These are phyloP conservation scores for Biancaea sappan DNA, from an alignment of 306 rosid species.

Conservation along the genomic window DNA sequence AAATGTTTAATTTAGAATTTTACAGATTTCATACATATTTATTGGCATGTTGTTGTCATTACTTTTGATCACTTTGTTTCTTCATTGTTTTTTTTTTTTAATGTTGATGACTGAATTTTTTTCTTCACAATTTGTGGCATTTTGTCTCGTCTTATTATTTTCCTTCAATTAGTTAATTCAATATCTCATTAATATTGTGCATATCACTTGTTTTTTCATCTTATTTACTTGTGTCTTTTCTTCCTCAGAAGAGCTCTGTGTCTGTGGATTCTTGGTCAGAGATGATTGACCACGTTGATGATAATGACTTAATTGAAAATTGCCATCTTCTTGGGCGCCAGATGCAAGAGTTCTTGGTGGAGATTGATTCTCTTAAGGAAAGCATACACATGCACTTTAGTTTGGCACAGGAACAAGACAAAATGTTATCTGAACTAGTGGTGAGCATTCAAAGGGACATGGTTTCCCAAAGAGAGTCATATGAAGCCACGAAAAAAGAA, in stretches of 20 bases:
- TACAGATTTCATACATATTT: conserved; percentile 1
- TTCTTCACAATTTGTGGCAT: conserved; percentile 15
- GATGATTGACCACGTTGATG: conserved; percentile 44
- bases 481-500: conserved; percentile 62
- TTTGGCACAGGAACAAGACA: conserved; percentile 56
- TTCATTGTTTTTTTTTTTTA: conserved; percentile 7
- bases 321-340: conserved; percentile 49
- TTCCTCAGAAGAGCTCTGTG: conserved; percentile 51
- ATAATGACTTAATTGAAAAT: conserved; percentile 44
- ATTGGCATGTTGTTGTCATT: conserved; percentile 13
- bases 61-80: conserved; percentile 14
- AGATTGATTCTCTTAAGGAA: conserved; percentile 59
- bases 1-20: conserved; percentile 1
- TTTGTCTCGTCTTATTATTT: conserved; percentile 12
- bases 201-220: conserved; percentile 11
- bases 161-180: background rate
- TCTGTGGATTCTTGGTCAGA: conserved; percentile 55
- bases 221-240: conserved; percentile 29
- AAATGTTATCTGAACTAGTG: conserved; percentile 49
- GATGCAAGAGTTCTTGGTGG: conserved; percentile 56
- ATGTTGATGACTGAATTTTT: conserved; percentile 10
- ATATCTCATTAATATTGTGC: conserved; percentile 19
- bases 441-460: conserved; percentile 55
- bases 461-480: conserved; percentile 60
- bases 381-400: conserved; percentile 53